A percentile compares a stretch with the other conserved stretches of the same genome.
Conservation (phyloP, 129 eudicot genomes). For the Centella asiatica region DNA sequence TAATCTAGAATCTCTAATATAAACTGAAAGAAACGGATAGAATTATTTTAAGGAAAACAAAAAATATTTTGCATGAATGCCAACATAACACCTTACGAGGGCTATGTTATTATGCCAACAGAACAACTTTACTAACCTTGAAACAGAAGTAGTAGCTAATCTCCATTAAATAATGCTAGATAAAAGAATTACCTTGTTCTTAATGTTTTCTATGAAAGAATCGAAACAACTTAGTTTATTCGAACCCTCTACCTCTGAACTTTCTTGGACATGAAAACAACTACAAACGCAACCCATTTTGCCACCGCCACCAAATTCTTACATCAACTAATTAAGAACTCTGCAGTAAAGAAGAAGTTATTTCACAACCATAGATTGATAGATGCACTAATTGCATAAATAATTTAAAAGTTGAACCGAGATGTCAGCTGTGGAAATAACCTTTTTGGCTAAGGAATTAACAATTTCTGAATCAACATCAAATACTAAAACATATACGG, state of each 20-base stretch:
- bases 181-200: slow-evolving; percentile 14
- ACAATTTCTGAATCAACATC: no score
- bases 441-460: no score
- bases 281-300: slow-evolving; percentile 29
- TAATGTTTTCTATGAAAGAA: neutral
- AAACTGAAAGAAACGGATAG: no score
- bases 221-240: neutral
- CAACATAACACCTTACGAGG: no score
- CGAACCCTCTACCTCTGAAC: neutral
- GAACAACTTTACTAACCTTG: neutral
- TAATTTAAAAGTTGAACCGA: no score
- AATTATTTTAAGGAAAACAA: no score
- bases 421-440: no score
- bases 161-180: neutral
- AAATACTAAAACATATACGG: no score
- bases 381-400: no score
- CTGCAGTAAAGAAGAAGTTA: neutral
- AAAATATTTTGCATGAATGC: no score
- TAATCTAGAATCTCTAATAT: no score
- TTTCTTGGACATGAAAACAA: slow-evolving; percentile 22
- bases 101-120: neutral
- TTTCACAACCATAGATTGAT: neutral
- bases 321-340: neutral
- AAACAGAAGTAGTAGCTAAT: neutral
- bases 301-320: neutral